These are phyloP conservation scores for Barbatosphaeria neglecta DNA, from an alignment of 495 filamentous ascomycete genomes.

Conservation along the genomic window DNA sequence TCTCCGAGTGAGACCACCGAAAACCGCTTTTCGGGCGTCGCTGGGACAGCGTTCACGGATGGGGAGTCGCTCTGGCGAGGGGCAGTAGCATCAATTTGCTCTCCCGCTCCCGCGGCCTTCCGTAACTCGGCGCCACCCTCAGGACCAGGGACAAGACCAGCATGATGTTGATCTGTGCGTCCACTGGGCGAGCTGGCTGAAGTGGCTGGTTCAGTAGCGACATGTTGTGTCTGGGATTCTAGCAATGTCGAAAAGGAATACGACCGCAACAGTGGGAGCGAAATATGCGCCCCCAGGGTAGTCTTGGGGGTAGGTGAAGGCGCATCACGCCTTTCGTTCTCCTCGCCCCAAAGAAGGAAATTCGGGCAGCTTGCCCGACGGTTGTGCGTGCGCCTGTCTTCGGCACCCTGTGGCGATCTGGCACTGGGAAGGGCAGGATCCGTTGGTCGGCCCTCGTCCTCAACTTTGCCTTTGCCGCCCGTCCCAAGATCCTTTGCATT, in stretches of 20 bases:
- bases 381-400: conserved; percentile 5
- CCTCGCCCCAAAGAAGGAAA: neutral
- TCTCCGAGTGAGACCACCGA: conserved; percentile 3
- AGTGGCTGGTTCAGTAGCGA: too few relatives aligned
- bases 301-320: conserved; percentile 1
- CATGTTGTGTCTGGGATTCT: neutral
- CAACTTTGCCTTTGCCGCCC: too few relatives aligned
- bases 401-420: neutral
- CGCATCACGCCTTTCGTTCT: neutral
- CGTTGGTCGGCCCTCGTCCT: too few relatives aligned
- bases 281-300: conserved; percentile 5
- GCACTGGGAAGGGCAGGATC: neutral
- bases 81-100: too few relatives aligned
- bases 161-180: too few relatives aligned
- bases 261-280: conserved; percentile 15
- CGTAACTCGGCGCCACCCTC: too few relatives aligned
- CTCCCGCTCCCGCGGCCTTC: too few relatives aligned
- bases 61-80: too few relatives aligned
- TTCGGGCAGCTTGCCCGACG: conserved; percentile 16
- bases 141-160: too few relatives aligned
- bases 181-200: too few relatives aligned
- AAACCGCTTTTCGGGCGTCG: conserved; percentile 6
- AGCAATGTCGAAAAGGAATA: neutral
- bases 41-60: too few relatives aligned
- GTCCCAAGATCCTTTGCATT: too few relatives aligned